Conservation (phyloP, 257 asterid genomes). For the Perilla frutescens region DNA sequence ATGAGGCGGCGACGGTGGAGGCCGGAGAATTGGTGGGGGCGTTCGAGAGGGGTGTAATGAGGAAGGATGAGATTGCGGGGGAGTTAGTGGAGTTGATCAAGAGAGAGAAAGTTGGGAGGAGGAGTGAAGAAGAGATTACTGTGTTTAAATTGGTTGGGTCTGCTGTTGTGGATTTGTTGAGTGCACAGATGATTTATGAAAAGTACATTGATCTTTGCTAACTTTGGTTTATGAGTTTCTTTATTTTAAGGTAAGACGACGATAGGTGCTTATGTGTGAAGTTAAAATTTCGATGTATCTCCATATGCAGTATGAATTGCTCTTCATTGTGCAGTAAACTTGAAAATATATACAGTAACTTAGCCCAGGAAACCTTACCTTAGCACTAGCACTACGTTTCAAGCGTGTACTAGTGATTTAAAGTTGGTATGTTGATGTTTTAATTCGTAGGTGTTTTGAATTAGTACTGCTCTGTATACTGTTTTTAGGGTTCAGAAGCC, state of each 20-base stretch:
- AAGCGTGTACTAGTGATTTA: constrained; percentile 41
- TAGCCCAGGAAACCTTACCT: too few relatives aligned
- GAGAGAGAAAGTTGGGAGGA: constrained; percentile 72
- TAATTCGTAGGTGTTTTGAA: too few relatives aligned
- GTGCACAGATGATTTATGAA: constrained; percentile 79
- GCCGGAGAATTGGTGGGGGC: constrained; percentile 88
- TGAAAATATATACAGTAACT: too few relatives aligned
- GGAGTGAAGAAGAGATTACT: constrained; percentile 61
- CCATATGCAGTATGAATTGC: too few relatives aligned
- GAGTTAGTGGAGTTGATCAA: constrained; percentile 73
- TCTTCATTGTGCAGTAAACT: too few relatives aligned
- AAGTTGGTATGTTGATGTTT: neutral
- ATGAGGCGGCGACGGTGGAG: constrained; percentile 72
- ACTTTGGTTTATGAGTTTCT: too few relatives aligned
- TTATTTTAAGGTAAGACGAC: too few relatives aligned
- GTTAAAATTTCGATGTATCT: too few relatives aligned
- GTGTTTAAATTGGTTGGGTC: constrained; percentile 95
- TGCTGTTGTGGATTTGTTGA: constrained; percentile 77
- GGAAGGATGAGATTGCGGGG: constrained; percentile 63
- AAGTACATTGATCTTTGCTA: constrained; percentile 27
- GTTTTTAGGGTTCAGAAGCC: too few relatives aligned
- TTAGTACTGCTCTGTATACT: too few relatives aligned
- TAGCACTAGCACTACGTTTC: too few relatives aligned
- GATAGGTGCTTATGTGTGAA: too few relatives aligned
- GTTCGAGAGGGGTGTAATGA: constrained; percentile 66